These are phyloP conservation scores for Rehmannia glutinosa DNA, from an alignment of 257 asterid species.

Conservation along the genomic window DNA sequence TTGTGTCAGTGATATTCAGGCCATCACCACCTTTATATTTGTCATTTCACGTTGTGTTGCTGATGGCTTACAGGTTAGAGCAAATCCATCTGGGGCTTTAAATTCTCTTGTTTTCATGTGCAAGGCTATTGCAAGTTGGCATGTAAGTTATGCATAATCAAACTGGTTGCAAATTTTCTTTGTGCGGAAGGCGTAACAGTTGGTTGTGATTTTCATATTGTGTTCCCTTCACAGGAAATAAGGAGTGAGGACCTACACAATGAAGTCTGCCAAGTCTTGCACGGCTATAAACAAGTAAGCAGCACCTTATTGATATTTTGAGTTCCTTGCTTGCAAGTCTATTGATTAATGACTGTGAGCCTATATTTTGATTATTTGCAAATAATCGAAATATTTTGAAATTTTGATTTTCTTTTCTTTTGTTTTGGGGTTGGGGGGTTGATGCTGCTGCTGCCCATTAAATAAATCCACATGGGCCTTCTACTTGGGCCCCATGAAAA, in stretches of 20 bases:
- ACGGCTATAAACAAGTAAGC: conserved; percentile 87
- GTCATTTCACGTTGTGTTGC: conserved; percentile 14
- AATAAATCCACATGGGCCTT: no score
- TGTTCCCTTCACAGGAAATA: conserved; percentile 60
- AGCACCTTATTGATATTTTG: not conserved
- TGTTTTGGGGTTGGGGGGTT: no score
- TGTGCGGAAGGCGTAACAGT: not conserved
- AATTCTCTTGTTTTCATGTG: conserved; percentile 73
- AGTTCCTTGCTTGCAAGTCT: no score
- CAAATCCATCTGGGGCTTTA: conserved; percentile 89
- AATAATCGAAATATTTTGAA: no score
- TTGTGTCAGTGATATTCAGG: not conserved
- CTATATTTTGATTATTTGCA: no score
- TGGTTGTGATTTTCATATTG: conserved; percentile 4
- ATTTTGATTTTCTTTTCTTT: no score
- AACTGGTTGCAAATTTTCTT: conserved; percentile 2
- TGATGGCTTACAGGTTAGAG: conserved; percentile 60
- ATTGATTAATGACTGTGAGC: no score
- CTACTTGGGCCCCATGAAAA: no score
- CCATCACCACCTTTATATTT: not conserved
- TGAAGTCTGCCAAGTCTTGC: conserved; percentile 84
- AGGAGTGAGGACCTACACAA: conserved; percentile 81
- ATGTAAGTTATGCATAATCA: conserved; percentile 43
- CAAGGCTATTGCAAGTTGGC: conserved; percentile 96
- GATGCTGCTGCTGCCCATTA: no score